These are phyloP conservation scores for Stropharia rugosoannulata DNA, from an alignment of 768 basidiomycete genomes.

Conservation along the genomic window DNA sequence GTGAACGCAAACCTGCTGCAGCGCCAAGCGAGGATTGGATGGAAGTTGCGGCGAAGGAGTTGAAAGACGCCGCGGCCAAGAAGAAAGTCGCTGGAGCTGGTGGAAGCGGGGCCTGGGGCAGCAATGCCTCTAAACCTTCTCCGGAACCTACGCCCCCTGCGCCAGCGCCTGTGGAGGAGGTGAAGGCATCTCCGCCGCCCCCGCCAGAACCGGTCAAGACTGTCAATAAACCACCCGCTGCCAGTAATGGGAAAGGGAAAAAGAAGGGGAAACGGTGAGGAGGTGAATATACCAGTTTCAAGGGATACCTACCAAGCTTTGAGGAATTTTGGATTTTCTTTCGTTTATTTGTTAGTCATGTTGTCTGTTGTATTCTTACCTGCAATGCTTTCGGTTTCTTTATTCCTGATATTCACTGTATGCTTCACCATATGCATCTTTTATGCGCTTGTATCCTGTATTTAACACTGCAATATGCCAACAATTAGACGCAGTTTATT, in stretches of 20 bases:
- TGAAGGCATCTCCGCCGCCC: slow-evolving; percentile 4
- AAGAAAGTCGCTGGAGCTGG: not conserved
- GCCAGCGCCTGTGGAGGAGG: not conserved
- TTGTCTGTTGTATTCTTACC: not conserved
- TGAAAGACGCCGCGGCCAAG: slow-evolving; percentile 12
- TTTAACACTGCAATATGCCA: too few species aligned
- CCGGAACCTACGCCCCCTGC: slow-evolving; percentile 10
- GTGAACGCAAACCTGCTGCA: slow-evolving; percentile 20
- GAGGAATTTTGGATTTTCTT: slow-evolving; percentile 1
- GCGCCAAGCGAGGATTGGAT: slow-evolving; percentile 23
- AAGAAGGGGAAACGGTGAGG: slow-evolving; percentile 5
- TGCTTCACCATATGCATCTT: slow-evolving; percentile 7
- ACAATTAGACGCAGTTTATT: too few species aligned
- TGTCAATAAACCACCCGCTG: slow-evolving; percentile 3
- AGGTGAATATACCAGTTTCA: not conserved
- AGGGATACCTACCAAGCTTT: not conserved
- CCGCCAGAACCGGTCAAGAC: not conserved
- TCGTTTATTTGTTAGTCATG: slow-evolving; percentile 8
- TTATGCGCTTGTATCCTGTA: not conserved
- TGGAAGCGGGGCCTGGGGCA: slow-evolving; percentile 8
- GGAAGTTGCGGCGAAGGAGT: slow-evolving; percentile 22
- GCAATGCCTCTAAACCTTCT: slow-evolving; percentile 3
- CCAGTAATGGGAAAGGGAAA: slow-evolving; percentile 4
- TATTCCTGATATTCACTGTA: not conserved
- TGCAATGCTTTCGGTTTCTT: slow-evolving; percentile 8